phyloP scores from a whole-genome alignment of 2,329 filamentous ascomycete genomes.

The Achaetomium macrosporum region DNA sequence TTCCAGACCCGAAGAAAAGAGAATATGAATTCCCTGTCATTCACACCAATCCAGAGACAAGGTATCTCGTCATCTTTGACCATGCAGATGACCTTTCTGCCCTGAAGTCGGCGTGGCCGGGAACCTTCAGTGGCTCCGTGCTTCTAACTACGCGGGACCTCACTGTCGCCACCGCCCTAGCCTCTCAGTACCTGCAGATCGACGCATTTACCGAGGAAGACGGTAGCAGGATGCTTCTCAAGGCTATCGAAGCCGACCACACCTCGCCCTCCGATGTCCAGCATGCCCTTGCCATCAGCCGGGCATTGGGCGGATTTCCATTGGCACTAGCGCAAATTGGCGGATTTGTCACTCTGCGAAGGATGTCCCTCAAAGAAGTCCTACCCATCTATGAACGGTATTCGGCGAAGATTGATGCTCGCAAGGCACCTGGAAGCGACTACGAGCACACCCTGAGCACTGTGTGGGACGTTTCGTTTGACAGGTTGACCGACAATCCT shows the following conservation, averaged over 20 bases:
- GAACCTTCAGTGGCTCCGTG: background rate
- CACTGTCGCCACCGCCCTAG: background rate
- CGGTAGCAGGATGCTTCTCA: background rate
- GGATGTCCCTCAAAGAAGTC: background rate
- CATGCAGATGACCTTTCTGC: background rate
- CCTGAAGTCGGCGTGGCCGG: background rate
- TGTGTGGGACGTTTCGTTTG: background rate
- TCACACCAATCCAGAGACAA: background rate
- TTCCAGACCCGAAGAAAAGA: background rate
- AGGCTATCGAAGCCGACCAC: background rate
- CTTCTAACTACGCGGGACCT: background rate
- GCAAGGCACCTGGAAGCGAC: background rate
- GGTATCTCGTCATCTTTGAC: background rate
- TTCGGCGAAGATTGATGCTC: background rate
- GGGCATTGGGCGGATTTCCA: background rate
- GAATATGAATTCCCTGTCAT: background rate
- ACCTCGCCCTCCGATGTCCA: background rate
- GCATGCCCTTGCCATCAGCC: background rate
- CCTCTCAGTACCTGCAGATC: background rate
- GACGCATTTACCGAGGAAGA: background rate
- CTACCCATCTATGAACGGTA: background rate
- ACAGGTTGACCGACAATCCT: background rate
- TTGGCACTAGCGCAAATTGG: background rate
- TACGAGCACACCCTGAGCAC: background rate
- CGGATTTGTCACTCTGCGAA: background rate